Conservation (phyloP, 2,329 filamentous ascomycete genomes). For the Tolypocladium ovalisporum region DNA sequence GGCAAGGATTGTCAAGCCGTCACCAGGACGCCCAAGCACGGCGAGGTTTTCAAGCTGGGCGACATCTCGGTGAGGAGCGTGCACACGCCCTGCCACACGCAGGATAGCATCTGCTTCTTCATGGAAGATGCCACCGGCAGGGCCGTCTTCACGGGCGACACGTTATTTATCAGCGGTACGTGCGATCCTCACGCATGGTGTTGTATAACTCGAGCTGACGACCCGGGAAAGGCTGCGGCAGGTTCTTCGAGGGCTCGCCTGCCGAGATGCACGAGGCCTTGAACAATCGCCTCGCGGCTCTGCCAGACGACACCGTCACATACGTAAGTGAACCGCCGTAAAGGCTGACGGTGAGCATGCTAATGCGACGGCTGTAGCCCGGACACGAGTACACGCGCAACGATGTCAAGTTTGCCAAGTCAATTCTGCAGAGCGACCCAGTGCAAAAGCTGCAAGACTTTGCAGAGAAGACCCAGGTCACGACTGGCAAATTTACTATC, state of each 20-base stretch:
- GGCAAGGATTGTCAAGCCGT: slow-evolving; percentile 79
- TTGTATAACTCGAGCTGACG: background rate
- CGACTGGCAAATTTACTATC: slow-evolving; percentile 93
- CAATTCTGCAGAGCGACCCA: slow-evolving; percentile 62
- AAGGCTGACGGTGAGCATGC: background rate
- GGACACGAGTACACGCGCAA: slow-evolving; percentile 98
- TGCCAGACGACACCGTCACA: slow-evolving; percentile 86
- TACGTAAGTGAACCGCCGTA: slow-evolving; percentile 47
- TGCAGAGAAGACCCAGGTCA: slow-evolving; percentile 70
- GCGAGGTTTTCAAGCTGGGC: slow-evolving; percentile 72
- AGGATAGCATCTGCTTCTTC: slow-evolving; percentile 95
- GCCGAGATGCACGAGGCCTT: slow-evolving; percentile 88
- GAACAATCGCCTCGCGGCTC: slow-evolving; percentile 68
- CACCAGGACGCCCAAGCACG: slow-evolving; percentile 63
- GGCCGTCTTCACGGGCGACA: slow-evolving; percentile 92
- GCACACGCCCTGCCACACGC: slow-evolving; percentile 96
- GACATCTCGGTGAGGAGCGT: slow-evolving; percentile 72
- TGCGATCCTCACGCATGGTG: background rate
- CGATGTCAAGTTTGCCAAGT: slow-evolving; percentile 80
- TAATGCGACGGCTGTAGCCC: slow-evolving; percentile 39
- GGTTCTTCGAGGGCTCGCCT: slow-evolving; percentile 88
- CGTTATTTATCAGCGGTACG: slow-evolving; percentile 80
- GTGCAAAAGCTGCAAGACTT: slow-evolving; percentile 70
- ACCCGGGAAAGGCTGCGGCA: slow-evolving; percentile 60
- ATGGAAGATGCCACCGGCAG: slow-evolving; percentile 68